Evolutionary conservation across 768 basidiomycete species (phyloP), one percentile per base, ranked within the genome.

Genomic region (Crassisporium funariophilum): DNA sequence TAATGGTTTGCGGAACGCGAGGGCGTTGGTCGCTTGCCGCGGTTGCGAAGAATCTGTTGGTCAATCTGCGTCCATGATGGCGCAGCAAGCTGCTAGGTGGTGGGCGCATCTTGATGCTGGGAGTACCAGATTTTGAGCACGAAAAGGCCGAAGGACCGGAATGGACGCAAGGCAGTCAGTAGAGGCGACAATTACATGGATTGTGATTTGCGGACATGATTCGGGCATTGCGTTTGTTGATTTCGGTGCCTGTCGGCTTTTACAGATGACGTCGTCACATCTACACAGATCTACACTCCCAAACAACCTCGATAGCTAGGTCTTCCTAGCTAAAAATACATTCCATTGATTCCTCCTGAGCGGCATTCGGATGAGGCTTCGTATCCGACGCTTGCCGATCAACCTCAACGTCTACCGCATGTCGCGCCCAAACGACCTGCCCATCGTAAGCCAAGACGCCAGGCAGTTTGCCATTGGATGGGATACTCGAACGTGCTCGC

Each of bases 1-100:
- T 90, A 58, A 91, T 72, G 0, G 94, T 97, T 67, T 98, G 97
- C 5, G 90, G 84, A 10, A 73, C 52, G 31, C 11, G 10, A 31
- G 57, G 56, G 13, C 44, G 54, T 22, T 47, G 49, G 20, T 49
- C 50, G 19, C 34, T 49, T 24, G 60, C 47, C 19, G 59, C 36
- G 4, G 64, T 66, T 21, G 68, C 65, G 25, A 66, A 56, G 45
- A 55, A 52, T 35, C 66, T 57, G 8, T 53, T 56, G 9, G 57
- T 44, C 11, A 52, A 41, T 4, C 41, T 37, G 7, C 44, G 37
- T 15, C 50, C 53, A 38, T 40, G 53, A 25, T 53, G 56, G 45
- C 52, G 52, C 27, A 51, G 52, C 61, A 56, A 62, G 29, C 29
- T 5, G 29, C 27, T 46, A 13, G 57, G 45, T 37, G 56, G 54